Evolutionary conservation across 306 rosid species (phyloP), one percentile per base, ranked within the genome.

Genomic region (Gastrolobium bilobum): DNA sequence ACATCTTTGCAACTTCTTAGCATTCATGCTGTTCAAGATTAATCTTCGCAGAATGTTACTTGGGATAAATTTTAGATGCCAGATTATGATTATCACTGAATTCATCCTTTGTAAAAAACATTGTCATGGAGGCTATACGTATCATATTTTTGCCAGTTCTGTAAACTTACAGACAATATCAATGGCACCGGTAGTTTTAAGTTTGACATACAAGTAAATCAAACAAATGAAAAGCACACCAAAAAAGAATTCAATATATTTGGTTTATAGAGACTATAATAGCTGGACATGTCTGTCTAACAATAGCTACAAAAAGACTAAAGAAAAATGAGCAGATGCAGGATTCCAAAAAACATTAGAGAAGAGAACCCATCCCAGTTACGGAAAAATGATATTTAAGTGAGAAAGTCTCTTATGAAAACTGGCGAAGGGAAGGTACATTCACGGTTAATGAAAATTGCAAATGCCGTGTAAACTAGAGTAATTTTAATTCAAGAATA

Each of bases 111-210:
- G 42, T 13, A 31, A 31, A 31, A 56, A 47, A 62, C 57, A 13
- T 29, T 60, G 2, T 11, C 13, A n/a, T 66, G 56, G 42, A 26
- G n/a, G 31, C 11, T 50, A 33, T 71, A 4, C 46, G 26, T 63
- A 37, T 77, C 66, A 43, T 58, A 39, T 39, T 47, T 47, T 52
- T 68, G 31, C 6, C 6, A 46, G 29, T n/a, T 56, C 39, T 59
- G 58, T 68, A 67, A 53, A 46, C 13, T 53, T 20, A 3, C 38
- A 35, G 30, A 26, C 47, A 56, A 57, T 47, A 63, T 53, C 69
- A 54, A 61, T 65, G 11, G 46, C 14, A 42, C 26, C 26, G 26
- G 26, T 20, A 20, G 26, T 20, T 20, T 20, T 20, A 20, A 15
- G n/a, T 37, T 39, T 7, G 39, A 47, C n/a, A 56, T 35, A 7